Evolutionary conservation across 768 basidiomycete genomes (phyloP).

Genomic region (Tephrocybe sp.): DNA sequence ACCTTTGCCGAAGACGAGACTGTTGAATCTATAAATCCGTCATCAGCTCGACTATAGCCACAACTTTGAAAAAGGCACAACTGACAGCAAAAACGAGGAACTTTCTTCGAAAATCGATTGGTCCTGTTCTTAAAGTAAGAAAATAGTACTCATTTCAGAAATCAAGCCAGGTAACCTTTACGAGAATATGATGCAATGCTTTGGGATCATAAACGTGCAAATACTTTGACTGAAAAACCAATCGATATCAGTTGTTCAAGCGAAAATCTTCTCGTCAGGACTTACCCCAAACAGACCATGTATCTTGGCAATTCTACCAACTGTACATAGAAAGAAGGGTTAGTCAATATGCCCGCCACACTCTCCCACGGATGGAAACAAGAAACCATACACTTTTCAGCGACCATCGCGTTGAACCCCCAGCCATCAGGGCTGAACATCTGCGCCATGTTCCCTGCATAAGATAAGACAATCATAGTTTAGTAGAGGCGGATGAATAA

Average conservation of each 20-base stretch:
- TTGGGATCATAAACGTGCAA: slow-evolving; percentile 6
- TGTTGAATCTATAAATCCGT: background rate
- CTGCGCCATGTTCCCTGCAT: slow-evolving; percentile 8
- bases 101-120: slow-evolving; percentile 12
- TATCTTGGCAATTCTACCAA: background rate
- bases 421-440: slow-evolving; percentile 5
- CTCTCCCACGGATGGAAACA: background rate
- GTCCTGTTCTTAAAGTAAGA: slow-evolving; percentile 1
- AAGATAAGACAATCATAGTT: background rate
- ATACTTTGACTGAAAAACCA: background rate
- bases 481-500: background rate
- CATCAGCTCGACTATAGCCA: no score
- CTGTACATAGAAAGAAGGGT: background rate
- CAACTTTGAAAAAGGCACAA: background rate
- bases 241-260: no score
- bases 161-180: background rate
- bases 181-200: slow-evolving; percentile 8
- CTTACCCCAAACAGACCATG: slow-evolving; percentile 1
- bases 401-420: slow-evolving; percentile 2
- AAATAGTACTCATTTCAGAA: no score
- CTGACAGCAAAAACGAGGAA: slow-evolving; percentile 3
- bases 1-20: slow-evolving; percentile 5
- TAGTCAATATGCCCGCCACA: background rate
- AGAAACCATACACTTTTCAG: slow-evolving; percentile 6
- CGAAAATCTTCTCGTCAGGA: background rate